phyloP scores from a whole-genome alignment of 2,329 filamentous ascomycete genomes.

The Gaeumannomyces tritici region DNA sequence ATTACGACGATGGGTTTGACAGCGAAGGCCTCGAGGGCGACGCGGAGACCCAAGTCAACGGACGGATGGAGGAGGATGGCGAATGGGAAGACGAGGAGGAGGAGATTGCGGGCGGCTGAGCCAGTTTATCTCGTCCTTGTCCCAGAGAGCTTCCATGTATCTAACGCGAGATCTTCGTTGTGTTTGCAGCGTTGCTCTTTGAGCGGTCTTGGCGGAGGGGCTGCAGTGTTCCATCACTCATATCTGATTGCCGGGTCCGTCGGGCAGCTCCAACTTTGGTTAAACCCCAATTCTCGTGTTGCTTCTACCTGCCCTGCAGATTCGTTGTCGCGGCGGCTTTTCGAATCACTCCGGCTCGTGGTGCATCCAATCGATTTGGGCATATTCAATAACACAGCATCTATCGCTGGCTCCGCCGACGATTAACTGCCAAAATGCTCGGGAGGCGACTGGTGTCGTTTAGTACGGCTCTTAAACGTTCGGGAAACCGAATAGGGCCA shows the following conservation, averaged over 20 bases:
- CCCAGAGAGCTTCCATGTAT: neutral
- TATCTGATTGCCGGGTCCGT: neutral
- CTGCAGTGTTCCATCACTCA: neutral
- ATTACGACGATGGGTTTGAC: conserved; percentile 37
- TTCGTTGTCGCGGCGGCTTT: no score
- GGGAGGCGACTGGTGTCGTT: neutral
- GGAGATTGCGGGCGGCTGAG: conserved; percentile 13
- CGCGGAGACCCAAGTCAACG: conserved; percentile 38
- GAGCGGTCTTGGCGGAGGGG: neutral
- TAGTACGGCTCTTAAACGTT: neutral
- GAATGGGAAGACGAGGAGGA: conserved; percentile 44
- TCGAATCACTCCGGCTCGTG: no score
- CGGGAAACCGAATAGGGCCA: no score
- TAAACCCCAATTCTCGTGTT: neutral
- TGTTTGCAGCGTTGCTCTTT: neutral
- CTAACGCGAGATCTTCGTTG: neutral
- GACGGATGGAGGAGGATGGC: conserved; percentile 36
- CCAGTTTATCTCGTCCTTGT: neutral
- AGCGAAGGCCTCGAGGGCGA: conserved; percentile 40
- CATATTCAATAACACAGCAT: no score
- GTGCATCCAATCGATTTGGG: no score
- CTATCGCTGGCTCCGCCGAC: no score
- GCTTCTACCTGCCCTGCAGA: no score
- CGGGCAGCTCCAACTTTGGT: neutral
- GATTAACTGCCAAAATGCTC: neutral